Evolutionary conservation across 2,329 filamentous ascomycete species (phyloP), one percentile per base, ranked within the genome.

Genomic region (Apiospora aurea): DNA sequence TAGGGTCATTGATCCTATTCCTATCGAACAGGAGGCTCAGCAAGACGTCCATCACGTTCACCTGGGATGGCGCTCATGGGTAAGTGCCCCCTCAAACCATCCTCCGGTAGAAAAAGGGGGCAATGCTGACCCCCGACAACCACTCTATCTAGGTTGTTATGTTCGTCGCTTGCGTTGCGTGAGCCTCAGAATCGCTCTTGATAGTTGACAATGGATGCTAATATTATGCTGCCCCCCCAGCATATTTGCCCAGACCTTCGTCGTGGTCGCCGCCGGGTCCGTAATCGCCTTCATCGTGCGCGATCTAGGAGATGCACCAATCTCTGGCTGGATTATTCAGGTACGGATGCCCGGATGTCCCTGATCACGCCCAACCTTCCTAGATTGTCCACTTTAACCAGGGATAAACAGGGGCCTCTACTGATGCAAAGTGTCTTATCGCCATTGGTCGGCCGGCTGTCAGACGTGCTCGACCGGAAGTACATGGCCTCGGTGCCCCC

Each of bases 401-500:
- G 66, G 51, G 6, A 51, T n/a, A 26, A 72, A 70, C 67, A 89
- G 84, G 87, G 87, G 0, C 88, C 87, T 0, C 81, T 90, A 0
- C 83, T 90, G 13, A 88, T 89, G 84, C 88, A 90, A 79, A 84
- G 82, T 66, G 88, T 88, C 2, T 81, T 89, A 1, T 89, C 87
- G 1, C 88, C 88, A 4, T 83, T 89, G 26, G 83, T 89, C 2
- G 88, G 88, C 14, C 84, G 88, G 4, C 82, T 90, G 0, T 89
- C 87, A 13, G 87, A 90, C 77, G 86, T 89, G 2, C 78, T 89
- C 0, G 87, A 89, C 72, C 82, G 88, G 67, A 89, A 89, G 76
- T 85, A 83, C 68, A 81, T 90, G 21, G 87, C 87, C 0, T 80
- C 86, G 0, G 79, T 86, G 5, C 87, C 87, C 4, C 87, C 87